phyloP scores from a whole-genome alignment of 169 alveolate genomes.

The Eimeria falciformis region DNA sequence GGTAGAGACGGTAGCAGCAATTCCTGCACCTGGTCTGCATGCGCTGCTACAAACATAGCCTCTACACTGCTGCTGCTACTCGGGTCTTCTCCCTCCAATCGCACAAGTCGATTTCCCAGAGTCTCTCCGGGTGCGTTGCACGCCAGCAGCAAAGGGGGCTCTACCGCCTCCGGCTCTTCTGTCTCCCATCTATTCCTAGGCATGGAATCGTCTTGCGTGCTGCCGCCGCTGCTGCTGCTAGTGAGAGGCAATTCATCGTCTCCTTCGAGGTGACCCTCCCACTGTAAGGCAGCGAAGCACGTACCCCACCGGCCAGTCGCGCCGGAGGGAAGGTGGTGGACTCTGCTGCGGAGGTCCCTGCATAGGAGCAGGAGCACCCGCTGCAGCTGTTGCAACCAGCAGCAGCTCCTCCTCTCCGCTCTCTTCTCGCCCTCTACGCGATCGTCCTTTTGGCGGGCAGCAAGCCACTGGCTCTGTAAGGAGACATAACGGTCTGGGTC shows the following conservation, averaged over 20 bases:
- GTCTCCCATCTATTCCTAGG: slow-evolving; percentile 47
- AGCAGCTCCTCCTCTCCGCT: background rate
- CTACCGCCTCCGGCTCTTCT: background rate
- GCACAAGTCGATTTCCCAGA: slow-evolving; percentile 24
- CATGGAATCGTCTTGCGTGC: background rate
- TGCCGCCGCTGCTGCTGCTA: background rate
- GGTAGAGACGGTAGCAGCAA: slow-evolving; percentile 63
- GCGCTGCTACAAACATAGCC: slow-evolving; percentile 26
- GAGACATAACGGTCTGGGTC: slow-evolving; percentile 26
- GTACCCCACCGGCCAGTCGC: slow-evolving; percentile 26
- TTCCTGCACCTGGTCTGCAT: slow-evolving; percentile 29
- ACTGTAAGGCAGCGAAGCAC: slow-evolving; percentile 42
- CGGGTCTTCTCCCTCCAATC: slow-evolving; percentile 19
- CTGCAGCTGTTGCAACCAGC: slow-evolving; percentile 58
- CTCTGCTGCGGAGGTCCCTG: slow-evolving; percentile 51
- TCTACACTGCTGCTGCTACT: background rate
- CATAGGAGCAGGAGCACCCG: slow-evolving; percentile 41
- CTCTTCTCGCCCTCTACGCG: background rate
- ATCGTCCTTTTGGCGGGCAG: slow-evolving; percentile 3
- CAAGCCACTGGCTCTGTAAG: slow-evolving; percentile 58
- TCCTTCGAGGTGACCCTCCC: slow-evolving; percentile 57
- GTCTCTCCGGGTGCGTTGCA: background rate
- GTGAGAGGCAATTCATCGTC: slow-evolving; percentile 3
- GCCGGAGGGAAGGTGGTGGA: background rate
- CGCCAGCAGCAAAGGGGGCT: slow-evolving; percentile 16